Base-by-base conservation (phyloP, 495 filamentous ascomycete species). In the Bombardia bombarda region DNA sequence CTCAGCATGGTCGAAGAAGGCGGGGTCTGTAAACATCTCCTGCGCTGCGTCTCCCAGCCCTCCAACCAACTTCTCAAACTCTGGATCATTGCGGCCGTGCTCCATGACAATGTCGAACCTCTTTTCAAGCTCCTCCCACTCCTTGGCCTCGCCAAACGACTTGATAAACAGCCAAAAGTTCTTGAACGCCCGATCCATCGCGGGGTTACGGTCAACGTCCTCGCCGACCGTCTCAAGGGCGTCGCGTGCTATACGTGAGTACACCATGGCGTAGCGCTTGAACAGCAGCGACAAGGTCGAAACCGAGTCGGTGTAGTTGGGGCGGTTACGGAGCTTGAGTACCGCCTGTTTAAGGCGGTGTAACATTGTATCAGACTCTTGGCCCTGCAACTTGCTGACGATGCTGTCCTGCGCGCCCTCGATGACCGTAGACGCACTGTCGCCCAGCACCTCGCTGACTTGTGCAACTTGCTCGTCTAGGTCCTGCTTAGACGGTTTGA, bases 281-380 rank as follows among this genome's bases (percentile, higher is more conserved):
- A 95, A 70, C 33, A 97, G 69, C 3, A 83, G 63, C 3, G 78
- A 74, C 31, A 97, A 54, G 0, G 84, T 90, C 2, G 84, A 82
- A 3, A 95, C 86, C 0, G 87, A 93, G 42, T 94, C 82, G 0
- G 80, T 78, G 56, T 95, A 95, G 53, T 94, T 86, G 19, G 73
- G 74, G 13, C 85, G 78, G 51, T 85, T 70, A 20, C 87, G 70
- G 14, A 97, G 73, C 38, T 80, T 86, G 19, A 76, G 24, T n/a
- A 97, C 80, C 0, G 81, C 76, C 48, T 81, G 69, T 61, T 89
- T 89, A 47, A 95, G 65, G 3, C 88, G 77, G 42, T 81, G 69
- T 0, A 90, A 43, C 49, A 97, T 60, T 0, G 85, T 80, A 26
- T 88, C 77, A 46, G 75, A 79, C 50, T 92, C 81, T 10, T 77